phyloP scores from a whole-genome alignment of 2,329 filamentous ascomycete genomes.

The Trichophaea hybrida region DNA sequence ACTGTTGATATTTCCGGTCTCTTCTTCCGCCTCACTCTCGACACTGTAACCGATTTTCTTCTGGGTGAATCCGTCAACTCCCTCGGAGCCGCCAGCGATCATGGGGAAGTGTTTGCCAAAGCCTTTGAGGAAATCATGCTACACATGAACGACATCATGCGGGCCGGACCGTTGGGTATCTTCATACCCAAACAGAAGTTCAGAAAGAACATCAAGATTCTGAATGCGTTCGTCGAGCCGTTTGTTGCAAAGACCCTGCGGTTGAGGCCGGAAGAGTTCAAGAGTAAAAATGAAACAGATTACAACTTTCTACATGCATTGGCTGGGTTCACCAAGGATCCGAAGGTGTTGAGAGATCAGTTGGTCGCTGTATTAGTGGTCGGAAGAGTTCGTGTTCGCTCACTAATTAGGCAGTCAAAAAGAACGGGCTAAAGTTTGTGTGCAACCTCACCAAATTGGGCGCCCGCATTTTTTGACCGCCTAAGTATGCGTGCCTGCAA shows the following conservation, averaged over 20 bases:
- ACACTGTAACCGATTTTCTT: conserved; percentile 75
- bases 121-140: conserved; percentile 56
- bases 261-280: conserved; percentile 57
- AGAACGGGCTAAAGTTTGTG: too few relatives aligned
- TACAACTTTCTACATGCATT: conserved; percentile 83
- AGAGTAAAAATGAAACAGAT: conserved; percentile 53
- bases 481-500: too few relatives aligned
- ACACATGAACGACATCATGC: conserved; percentile 54
- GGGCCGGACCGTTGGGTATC: conserved; percentile 47
- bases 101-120: conserved; percentile 50
- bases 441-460: too few relatives aligned
- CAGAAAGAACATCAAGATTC: conserved; percentile 47
- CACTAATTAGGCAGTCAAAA: too few relatives aligned
- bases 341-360: conserved; percentile 65
- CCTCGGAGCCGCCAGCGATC: conserved; percentile 29
- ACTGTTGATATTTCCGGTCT: conserved; percentile 59
- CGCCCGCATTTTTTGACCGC: too few relatives aligned
- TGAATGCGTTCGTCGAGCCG: conserved; percentile 61
- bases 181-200: conserved; percentile 53
- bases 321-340: conserved; percentile 61
- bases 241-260: conserved; percentile 63
- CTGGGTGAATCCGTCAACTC: conserved; percentile 60
- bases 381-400: conserved; percentile 48
- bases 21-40: conserved; percentile 73
- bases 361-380: conserved; percentile 69